Percentiles rank a stretch among this genome's conserved stretches.
phyloP scores from a whole-genome alignment of 441 rosid genomes.

The Brassica balearica region DNA sequence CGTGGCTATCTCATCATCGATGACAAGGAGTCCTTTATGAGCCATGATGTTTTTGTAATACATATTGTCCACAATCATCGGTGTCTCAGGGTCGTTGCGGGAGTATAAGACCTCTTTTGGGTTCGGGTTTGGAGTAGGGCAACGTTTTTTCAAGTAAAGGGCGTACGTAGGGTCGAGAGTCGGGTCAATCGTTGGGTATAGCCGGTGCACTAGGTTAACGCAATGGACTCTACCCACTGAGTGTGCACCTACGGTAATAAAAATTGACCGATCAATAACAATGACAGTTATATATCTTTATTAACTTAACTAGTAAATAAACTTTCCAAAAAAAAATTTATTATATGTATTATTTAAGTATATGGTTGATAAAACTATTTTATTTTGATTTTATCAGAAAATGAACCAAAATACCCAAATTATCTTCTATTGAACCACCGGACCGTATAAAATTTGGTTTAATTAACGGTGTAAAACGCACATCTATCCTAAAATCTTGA shows the following conservation, averaged over 20 bases:
- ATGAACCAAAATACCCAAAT: no score
- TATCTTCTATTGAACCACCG: no score
- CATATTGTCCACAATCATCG: constrained; percentile 81
- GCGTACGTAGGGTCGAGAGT: constrained; percentile 68
- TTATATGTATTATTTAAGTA: no score
- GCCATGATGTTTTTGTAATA: constrained; percentile 70
- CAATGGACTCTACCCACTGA: constrained; percentile 91
- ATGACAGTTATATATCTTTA: background rate
- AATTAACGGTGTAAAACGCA: background rate
- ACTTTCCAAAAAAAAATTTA: no score
- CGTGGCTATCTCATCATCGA: constrained; percentile 69
- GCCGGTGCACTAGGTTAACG: constrained; percentile 67
- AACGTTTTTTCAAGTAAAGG: constrained; percentile 63
- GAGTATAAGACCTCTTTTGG: constrained; percentile 64
- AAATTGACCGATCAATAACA: constrained; percentile 11
- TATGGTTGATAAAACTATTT: no score
- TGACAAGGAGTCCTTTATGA: constrained; percentile 63
- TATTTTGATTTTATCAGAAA: no score
- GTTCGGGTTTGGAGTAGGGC: constrained; percentile 66
- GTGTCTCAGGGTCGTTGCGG: constrained; percentile 76
- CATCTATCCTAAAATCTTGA: background rate
- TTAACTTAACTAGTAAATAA: no score
- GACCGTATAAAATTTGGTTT: no score
- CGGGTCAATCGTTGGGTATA: constrained; percentile 76
- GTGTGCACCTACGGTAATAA: constrained; percentile 63